Percentiles rank a stretch among this genome's conserved stretches.
These are phyloP conservation scores for Penicillium canariense DNA, from an alignment of 495 filamentous ascomycete genomes.

Conservation along the genomic window DNA sequence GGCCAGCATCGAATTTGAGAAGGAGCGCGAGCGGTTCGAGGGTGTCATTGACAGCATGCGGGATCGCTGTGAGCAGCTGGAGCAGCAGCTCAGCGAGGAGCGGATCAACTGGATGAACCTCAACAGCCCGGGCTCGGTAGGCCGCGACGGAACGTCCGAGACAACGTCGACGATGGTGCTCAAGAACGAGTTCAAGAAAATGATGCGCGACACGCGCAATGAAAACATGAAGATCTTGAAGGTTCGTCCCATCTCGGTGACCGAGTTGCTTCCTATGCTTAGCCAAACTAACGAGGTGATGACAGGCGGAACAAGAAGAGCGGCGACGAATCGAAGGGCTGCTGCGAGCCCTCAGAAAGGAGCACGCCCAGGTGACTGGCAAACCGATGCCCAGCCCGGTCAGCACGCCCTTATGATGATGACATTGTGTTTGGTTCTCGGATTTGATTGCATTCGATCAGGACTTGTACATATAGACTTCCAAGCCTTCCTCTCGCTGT, in stretches of 20 bases:
- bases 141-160: constrained; percentile 48
- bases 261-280: too few relatives aligned
- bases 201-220: constrained; percentile 78
- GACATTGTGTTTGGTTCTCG: constrained; percentile 19
- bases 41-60: constrained; percentile 64
- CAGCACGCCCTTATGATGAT: constrained; percentile 46
- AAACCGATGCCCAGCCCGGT: constrained; percentile 52
- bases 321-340: constrained; percentile 62
- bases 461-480: constrained; percentile 27
- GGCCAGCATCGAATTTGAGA: constrained; percentile 81
- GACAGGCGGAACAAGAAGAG: constrained; percentile 70
- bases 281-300: constrained; percentile 13
- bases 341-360: constrained; percentile 54
- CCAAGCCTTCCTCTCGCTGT: constrained; percentile 12
- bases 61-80: constrained; percentile 67
- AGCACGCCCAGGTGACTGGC: constrained; percentile 47
- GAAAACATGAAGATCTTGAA: constrained; percentile 68
- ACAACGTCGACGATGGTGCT: constrained; percentile 70
- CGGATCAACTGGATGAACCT: constrained; percentile 68
- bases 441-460: constrained; percentile 11
- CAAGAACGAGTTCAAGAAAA: constrained; percentile 83
- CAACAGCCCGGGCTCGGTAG: constrained; percentile 50
- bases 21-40: constrained; percentile 77
- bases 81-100: constrained; percentile 68
- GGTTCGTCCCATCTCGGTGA: constrained; percentile 47